phyloP scores from a whole-genome alignment of 1,284 basidiomycete species.

The Apiotrichum veenhuisii region DNA sequence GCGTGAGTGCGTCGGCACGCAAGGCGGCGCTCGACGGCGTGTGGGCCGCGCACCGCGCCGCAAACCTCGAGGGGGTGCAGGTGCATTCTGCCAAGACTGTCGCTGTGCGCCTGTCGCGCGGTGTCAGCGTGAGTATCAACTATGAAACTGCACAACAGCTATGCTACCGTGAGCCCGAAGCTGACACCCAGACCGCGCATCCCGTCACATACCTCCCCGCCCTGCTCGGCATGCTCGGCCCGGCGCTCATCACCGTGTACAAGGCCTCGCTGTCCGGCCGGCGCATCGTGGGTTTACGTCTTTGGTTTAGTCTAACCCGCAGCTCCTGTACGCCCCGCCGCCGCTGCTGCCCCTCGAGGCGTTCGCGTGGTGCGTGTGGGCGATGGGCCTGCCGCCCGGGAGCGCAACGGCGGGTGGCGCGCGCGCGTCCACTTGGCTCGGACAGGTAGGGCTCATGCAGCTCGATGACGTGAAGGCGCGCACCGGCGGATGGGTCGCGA shows the following conservation, averaged over 20 bases:
- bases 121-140: slow-evolving; percentile 7
- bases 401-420: slow-evolving; percentile 15
- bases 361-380: slow-evolving; percentile 41
- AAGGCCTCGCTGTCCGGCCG: slow-evolving; percentile 38
- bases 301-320: not conserved
- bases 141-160: no score
- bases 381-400: slow-evolving; percentile 36
- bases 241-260: slow-evolving; percentile 37
- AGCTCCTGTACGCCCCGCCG: slow-evolving; percentile 44
- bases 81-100: slow-evolving; percentile 9
- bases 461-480: slow-evolving; percentile 28
- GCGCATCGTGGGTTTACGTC: slow-evolving; percentile 31
- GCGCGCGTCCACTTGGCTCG: slow-evolving; percentile 27
- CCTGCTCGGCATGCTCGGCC: slow-evolving; percentile 36
- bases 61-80: not conserved
- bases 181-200: slow-evolving; percentile 21
- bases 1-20: not conserved
- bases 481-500: slow-evolving; percentile 40
- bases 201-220: slow-evolving; percentile 38
- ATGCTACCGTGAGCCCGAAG: no score
- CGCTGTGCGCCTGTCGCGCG: slow-evolving; percentile 5
- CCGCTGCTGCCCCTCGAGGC: slow-evolving; percentile 38
- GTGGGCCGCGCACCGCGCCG: slow-evolving; percentile 14
- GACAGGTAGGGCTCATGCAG: slow-evolving; percentile 44
- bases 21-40: slow-evolving; percentile 16